A percentile compares a stretch with the other conserved stretches of the same genome.
These are phyloP conservation scores for Clausena lansium DNA, from an alignment of 345 rosid genomes.

Conservation along the genomic window DNA sequence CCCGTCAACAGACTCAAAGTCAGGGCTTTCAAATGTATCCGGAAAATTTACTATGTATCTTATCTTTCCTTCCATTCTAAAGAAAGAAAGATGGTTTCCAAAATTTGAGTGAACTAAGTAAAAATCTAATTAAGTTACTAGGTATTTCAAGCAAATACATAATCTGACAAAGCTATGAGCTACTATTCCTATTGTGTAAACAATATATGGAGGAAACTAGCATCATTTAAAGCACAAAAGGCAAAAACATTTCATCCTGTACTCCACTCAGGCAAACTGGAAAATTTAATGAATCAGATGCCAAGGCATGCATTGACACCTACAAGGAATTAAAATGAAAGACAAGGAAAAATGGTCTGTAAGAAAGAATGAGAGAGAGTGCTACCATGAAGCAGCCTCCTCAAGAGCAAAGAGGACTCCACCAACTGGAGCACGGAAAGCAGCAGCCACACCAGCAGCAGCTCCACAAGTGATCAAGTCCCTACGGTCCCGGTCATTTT, in stretches of 20 bases:
- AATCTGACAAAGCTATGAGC: background rate
- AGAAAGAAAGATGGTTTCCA: background rate
- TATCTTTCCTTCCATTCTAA: background rate
- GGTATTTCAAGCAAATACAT: background rate
- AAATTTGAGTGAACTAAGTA: background rate
- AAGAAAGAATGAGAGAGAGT: background rate
- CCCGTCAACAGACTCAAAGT: background rate
- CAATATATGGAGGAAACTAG: background rate
- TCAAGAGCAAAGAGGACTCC: slow-evolving; percentile 55
- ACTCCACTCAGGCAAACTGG: background rate
- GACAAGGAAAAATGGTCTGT: background rate
- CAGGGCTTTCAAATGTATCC: background rate
- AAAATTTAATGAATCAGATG: background rate
- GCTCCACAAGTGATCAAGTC: slow-evolving; percentile 57
- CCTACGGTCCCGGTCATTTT: slow-evolving; percentile 50
- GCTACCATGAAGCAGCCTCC: slow-evolving; percentile 57
- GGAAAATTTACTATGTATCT: background rate
- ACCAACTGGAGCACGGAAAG: slow-evolving; percentile 55
- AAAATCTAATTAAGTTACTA: background rate
- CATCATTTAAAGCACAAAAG: background rate
- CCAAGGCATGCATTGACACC: background rate
- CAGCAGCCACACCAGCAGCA: slow-evolving; percentile 54
- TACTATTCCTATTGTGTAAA: background rate
- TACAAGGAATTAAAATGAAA: background rate
- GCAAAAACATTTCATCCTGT: background rate